Percentiles rank a stretch among this genome's conserved stretches.
phyloP scores from a whole-genome alignment of 2,329 filamentous ascomycete genomes.

The Colletotrichum eleusines region DNA sequence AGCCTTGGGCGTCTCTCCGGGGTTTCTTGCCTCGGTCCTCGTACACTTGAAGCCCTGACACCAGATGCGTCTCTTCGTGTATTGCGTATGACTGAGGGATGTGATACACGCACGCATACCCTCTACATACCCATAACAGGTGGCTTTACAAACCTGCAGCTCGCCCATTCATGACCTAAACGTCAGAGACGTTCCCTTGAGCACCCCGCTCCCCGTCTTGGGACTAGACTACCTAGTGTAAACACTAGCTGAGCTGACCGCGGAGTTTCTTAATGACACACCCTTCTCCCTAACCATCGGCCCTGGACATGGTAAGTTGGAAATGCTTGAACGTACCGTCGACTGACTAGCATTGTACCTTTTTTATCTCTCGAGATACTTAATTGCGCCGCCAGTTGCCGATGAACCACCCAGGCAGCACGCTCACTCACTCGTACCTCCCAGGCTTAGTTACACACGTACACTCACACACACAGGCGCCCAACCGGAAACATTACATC shows the following conservation, averaged over 20 bases:
- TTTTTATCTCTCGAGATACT: neutral
- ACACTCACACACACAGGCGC: neutral
- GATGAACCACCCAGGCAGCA: neutral
- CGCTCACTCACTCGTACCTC: neutral
- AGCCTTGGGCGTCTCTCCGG: neutral
- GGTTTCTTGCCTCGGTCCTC: neutral
- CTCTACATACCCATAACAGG: neutral
- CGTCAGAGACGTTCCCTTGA: slow-evolving; percentile 23
- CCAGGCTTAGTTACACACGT: neutral
- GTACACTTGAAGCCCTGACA: slow-evolving; percentile 1
- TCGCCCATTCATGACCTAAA: neutral
- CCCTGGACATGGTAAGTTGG: neutral
- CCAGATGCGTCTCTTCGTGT: neutral
- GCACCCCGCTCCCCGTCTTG: slow-evolving; percentile 21
- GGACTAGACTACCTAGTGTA: neutral
- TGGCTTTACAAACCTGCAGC: neutral
- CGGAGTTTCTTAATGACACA: neutral
- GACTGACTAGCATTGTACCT: slow-evolving; percentile 8
- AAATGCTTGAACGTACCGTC: slow-evolving; percentile 32
- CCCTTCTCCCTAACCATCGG: neutral
- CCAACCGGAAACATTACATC: slow-evolving; percentile 14
- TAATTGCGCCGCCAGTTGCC: neutral
- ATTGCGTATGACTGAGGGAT: neutral
- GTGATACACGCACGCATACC: neutral
- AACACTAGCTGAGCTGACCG: slow-evolving; percentile 6